Evolutionary conservation across 2,329 filamentous ascomycete species (phyloP).

Genomic region (Arthrocladium fulminans): DNA sequence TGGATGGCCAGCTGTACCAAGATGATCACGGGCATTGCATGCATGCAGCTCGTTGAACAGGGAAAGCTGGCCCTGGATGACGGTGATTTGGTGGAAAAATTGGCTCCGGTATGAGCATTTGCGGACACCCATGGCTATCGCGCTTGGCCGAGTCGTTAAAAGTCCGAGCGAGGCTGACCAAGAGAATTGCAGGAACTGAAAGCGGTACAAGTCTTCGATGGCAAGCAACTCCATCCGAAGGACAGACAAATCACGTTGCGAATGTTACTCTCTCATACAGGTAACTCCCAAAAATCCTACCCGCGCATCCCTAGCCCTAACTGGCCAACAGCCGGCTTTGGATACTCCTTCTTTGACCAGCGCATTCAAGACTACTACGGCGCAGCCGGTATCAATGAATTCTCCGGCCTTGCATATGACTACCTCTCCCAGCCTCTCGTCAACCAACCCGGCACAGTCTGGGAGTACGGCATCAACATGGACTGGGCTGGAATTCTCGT

Average conservation of each 20-base stretch:
- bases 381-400: slow-evolving; percentile 49
- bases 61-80: slow-evolving; percentile 44
- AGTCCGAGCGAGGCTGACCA: neutral
- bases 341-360: slow-evolving; percentile 41
- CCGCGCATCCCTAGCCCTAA: neutral
- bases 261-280: slow-evolving; percentile 44
- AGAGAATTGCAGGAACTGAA: slow-evolving; percentile 34
- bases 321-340: slow-evolving; percentile 29
- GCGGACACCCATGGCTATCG: neutral
- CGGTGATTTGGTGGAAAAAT: slow-evolving; percentile 35
- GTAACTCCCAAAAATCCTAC: slow-evolving; percentile 28
- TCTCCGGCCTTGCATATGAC: slow-evolving; percentile 41
- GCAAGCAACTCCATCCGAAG: slow-evolving; percentile 29
- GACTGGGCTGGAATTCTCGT: slow-evolving; percentile 48
- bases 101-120: slow-evolving; percentile 30
- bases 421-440: slow-evolving; percentile 46
- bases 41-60: slow-evolving; percentile 51
- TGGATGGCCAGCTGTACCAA: slow-evolving; percentile 54
- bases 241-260: slow-evolving; percentile 40
- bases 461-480: slow-evolving; percentile 51
- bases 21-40: slow-evolving; percentile 44
- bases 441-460: slow-evolving; percentile 55
- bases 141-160: neutral
- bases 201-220: slow-evolving; percentile 37
- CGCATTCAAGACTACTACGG: slow-evolving; percentile 32